A percentile compares a stretch with the other conserved stretches of the same genome.
Conservation (phyloP, 192 early-diverging fungal species). For the Linnemannia hyalina region DNA sequence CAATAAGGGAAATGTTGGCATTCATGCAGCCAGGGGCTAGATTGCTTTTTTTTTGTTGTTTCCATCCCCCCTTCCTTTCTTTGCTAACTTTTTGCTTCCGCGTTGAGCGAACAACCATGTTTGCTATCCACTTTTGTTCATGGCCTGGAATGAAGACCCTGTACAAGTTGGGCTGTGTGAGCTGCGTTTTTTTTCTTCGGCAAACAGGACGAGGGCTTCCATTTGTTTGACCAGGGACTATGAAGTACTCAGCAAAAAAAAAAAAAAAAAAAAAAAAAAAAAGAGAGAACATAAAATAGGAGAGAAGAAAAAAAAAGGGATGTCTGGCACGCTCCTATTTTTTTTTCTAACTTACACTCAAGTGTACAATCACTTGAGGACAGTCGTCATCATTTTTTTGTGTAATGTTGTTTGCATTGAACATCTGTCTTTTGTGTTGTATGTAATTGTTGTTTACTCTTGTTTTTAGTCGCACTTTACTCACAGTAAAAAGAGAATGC, state of each 20-base stretch:
- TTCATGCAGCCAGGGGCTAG: conserved; percentile 7
- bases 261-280: neutral
- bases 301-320: neutral
- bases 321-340: neutral
- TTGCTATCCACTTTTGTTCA: neutral
- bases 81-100: neutral
- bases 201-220: neutral
- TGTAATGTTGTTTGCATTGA: neutral
- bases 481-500: neutral
- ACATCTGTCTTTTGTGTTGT: neutral
- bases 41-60: neutral
- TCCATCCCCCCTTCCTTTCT: neutral
- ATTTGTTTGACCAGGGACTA: neutral
- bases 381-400: neutral
- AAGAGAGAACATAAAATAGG: too few species aligned
- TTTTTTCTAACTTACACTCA: neutral
- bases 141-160: neutral
- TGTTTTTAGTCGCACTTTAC: neutral
- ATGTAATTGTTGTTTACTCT: neutral
- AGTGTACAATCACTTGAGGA: neutral
- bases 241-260: neutral
- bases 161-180: neutral
- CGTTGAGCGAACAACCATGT: neutral
- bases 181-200: neutral
- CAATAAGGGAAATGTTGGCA: neutral